Percentiles rank a stretch among this genome's conserved stretches.
Conservation (phyloP, 768 basidiomycete species). For the Tylopilus intermedius region DNA sequence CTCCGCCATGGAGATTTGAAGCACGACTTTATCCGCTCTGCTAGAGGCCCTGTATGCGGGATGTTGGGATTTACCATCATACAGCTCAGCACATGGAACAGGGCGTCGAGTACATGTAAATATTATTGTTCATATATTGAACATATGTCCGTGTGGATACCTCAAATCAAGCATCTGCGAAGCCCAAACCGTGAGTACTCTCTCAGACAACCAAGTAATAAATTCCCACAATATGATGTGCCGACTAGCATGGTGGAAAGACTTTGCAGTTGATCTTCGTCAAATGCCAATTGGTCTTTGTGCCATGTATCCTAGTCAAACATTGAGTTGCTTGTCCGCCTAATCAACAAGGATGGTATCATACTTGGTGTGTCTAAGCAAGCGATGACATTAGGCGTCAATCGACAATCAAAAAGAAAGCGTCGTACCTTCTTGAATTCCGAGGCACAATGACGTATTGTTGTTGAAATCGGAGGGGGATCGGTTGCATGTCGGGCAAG, state of each 20-base stretch:
- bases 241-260: conserved; percentile 87
- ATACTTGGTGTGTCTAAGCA: conserved; percentile 59
- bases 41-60: neutral
- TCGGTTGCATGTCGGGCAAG: conserved; percentile 76
- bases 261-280: conserved; percentile 85
- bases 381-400: conserved; percentile 1
- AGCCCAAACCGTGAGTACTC: conserved; percentile 13
- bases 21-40: neutral
- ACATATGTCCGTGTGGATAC: neutral
- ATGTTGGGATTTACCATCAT: conserved; percentile 1
- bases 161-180: conserved; percentile 24
- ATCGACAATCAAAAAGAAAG: conserved; percentile 8
- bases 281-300: conserved; percentile 79
- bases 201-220: neutral
- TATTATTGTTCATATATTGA: conserved; percentile 4
- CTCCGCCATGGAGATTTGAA: neutral
- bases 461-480: conserved; percentile 86
- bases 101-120: neutral
- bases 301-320: conserved; percentile 78
- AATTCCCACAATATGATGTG: conserved; percentile 74
- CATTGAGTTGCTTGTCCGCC: conserved; percentile 3
- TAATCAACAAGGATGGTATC: conserved; percentile 14
- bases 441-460: conserved; percentile 79
- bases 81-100: neutral
- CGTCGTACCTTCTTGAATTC: conserved; percentile 76